Evolutionary conservation across 495 filamentous ascomycete genomes (phyloP), one percentile per base, ranked within the genome.

Genomic region (Tuber aestivum): DNA sequence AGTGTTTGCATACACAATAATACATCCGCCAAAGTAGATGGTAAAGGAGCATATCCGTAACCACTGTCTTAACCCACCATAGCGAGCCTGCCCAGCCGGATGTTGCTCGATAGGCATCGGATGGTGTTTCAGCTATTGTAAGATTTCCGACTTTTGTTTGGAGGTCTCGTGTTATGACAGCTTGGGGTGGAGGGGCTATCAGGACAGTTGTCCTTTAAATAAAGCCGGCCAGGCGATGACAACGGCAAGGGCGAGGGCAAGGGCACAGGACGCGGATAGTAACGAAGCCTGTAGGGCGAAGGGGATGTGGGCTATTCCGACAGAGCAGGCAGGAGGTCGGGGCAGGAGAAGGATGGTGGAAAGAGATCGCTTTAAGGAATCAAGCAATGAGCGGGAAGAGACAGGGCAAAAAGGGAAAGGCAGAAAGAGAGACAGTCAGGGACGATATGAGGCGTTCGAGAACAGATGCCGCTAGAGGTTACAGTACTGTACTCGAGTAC

Each of bases 21-120:
- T 77, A 65, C 78, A 82, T 69, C 70, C 70, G 61, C 72, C 44
- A 72, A 83, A 83, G 37, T 82, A 83, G 45, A 77, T 35, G 5
- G 75, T 73, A 40, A 77, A 83, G 37, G 78, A 76, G 61, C 72
- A 78, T 74, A 83, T 81, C 27, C 81, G 75, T 44, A 81, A 42
- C 41, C 78, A 83, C 72, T 81, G 81, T 38, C 56, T 73, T 61
- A 81, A 74, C 20, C 81, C 73, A 35, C 81, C 72, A 80, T 83
- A 83, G 45, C 72, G 81, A 40, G 75, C 71, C n/a, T 72, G 41
- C 35, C 81, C 81, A 72, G 78, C 81, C 3, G 81, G 81, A 68
- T 83, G 81, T 23, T 45, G 70, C 18, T 81, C 74, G 23, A 37
- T 44, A 41, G 37, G 72, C 71, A 40, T 48, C 27, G 40, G 40